These are phyloP conservation scores for Phytophthora kernoviae DNA, from an alignment of 352 stramenopile species.

Conservation along the genomic window DNA sequence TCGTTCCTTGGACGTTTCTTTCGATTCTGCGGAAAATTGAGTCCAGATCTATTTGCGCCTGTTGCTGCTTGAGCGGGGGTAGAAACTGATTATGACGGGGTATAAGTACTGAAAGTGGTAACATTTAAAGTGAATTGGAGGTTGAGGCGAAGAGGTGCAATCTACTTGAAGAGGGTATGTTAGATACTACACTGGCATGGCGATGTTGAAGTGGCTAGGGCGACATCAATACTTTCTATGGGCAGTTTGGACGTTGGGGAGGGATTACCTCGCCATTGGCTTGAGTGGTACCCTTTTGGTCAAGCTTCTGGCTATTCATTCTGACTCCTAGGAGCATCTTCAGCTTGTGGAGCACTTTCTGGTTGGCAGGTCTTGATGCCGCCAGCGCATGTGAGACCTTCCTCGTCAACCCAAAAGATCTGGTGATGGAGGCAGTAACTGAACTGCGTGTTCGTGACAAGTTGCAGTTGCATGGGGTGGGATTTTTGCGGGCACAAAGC, in stretches of 20 bases:
- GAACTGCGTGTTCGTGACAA: too few relatives aligned
- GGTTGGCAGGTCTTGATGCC: neutral
- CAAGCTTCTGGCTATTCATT: neutral
- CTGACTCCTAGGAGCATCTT: slow-evolving; percentile 7
- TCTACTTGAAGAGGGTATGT: slow-evolving; percentile 7
- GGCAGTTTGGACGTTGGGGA: slow-evolving; percentile 2
- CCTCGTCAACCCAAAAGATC: slow-evolving; percentile 20
- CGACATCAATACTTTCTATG: slow-evolving; percentile 10
- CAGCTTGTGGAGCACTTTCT: neutral
- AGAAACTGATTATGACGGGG: slow-evolving; percentile 3
- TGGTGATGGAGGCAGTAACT: neutral
- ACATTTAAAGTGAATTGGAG: neutral
- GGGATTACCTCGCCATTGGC: slow-evolving; percentile 12
- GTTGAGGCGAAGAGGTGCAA: neutral
- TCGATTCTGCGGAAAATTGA: slow-evolving; percentile 27
- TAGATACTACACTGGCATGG: neutral
- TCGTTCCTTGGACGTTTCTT: slow-evolving; percentile 21
- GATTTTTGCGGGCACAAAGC: neutral
- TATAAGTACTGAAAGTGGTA: neutral
- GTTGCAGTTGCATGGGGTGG: too few relatives aligned
- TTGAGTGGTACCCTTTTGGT: too few relatives aligned
- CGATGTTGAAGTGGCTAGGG: slow-evolving; percentile 38
- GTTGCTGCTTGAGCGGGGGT: too few relatives aligned
- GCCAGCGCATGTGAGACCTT: slow-evolving; percentile 11
- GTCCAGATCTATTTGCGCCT: slow-evolving; percentile 10